These are phyloP conservation scores for Capsella bursapastoris DNA, from an alignment of 345 rosid genomes.

Conservation along the genomic window DNA sequence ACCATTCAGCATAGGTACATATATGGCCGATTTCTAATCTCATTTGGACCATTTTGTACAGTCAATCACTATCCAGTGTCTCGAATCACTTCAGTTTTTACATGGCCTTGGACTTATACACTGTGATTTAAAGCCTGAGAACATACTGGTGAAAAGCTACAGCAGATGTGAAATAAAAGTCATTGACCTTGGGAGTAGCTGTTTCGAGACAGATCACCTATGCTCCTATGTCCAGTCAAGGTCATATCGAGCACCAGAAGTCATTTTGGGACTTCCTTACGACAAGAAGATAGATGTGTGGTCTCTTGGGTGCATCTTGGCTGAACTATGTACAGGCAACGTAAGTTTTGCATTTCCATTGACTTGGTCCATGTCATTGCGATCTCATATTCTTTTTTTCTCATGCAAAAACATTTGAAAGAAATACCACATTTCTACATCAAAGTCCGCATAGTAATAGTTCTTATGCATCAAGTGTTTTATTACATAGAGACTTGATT, in stretches of 20 bases:
- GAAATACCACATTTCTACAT: background rate
- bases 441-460: background rate
- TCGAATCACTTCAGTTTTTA: constrained; percentile 93
- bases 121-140: constrained; percentile 97
- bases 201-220: constrained; percentile 97
- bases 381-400: background rate
- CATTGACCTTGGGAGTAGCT: constrained; percentile 99
- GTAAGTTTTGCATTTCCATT: constrained; percentile 59
- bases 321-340: constrained; percentile 97
- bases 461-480: background rate
- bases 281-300: constrained; percentile 97
- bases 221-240: constrained; percentile 99
- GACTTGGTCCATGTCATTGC: constrained; percentile 11
- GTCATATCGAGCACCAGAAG: constrained; percentile 99
- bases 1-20: constrained; percentile 25
- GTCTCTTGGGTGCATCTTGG: constrained; percentile 99
- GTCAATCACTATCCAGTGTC: constrained; percentile 95
- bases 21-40: constrained; percentile 25
- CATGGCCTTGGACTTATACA: constrained; percentile 98
- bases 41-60: constrained; percentile 52
- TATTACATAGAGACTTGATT: background rate
- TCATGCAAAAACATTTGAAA: background rate
- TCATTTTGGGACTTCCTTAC: constrained; percentile 90
- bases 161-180: constrained; percentile 99
- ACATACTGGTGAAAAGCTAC: constrained; percentile 94